phyloP scores from a whole-genome alignment of 257 asterid species.

The Solanum chaucha region DNA sequence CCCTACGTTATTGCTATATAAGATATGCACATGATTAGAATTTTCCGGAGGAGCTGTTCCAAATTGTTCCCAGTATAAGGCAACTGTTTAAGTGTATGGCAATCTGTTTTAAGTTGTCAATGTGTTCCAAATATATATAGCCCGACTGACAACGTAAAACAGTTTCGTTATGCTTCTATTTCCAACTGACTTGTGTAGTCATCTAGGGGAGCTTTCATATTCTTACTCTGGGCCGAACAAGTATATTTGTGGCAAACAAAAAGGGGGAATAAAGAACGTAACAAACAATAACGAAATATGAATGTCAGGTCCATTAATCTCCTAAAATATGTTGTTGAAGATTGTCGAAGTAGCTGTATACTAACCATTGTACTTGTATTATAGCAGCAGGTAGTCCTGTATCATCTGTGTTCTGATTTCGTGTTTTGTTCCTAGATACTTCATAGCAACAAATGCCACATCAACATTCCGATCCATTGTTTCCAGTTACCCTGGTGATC shows the following conservation, averaged over 20 bases:
- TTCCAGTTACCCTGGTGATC: conserved; percentile 74
- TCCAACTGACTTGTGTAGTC: background rate
- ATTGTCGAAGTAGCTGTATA: background rate
- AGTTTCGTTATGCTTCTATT: background rate
- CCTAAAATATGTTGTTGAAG: background rate
- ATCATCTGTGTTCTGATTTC: background rate
- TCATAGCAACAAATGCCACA: conserved; percentile 73
- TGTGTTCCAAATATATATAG: background rate
- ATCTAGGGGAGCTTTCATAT: too few species aligned
- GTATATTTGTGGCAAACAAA: too few species aligned
- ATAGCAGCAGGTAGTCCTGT: background rate
- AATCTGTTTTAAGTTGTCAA: background rate
- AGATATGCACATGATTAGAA: background rate
- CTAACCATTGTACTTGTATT: background rate
- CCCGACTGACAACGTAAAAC: background rate
- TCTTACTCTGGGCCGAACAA: too few species aligned
- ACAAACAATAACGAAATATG: too few species aligned
- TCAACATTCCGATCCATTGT: conserved; percentile 68
- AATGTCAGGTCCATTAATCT: too few species aligned
- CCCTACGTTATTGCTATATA: background rate
- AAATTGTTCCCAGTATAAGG: background rate
- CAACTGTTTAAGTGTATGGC: background rate
- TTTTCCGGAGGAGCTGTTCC: background rate
- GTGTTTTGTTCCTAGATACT: conserved; percentile 39
- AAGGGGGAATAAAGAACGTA: too few species aligned